Evolutionary conservation across 2,329 filamentous ascomycete genomes (phyloP), one percentile per base, ranked within the genome.

Genomic region (Ceratocystis colombiana): DNA sequence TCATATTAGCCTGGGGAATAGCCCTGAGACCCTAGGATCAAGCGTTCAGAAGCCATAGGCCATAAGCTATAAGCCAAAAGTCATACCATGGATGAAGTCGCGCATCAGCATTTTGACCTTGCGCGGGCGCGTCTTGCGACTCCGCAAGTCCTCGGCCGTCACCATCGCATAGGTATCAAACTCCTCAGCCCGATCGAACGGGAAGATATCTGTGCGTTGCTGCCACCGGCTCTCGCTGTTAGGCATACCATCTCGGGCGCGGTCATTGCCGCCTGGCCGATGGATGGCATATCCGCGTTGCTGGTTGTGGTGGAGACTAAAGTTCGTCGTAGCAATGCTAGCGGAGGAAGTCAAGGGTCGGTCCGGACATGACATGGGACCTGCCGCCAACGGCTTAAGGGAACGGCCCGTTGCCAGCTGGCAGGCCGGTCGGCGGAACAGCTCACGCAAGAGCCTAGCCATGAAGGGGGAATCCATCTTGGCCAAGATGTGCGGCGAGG

Each of bases 101-200:
- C 95, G 84, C 74, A 95, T 89, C 73, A 96, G 78, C 94, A 99
- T 99, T 83, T 96, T 96, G 70, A 96, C 92, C 75, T 88, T 83
- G 73, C 84, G 84, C 57, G 94, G 94, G 72, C 94, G 81, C 73
- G 96, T 87, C 64, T 79, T 86, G 65, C 88, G 82, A 70, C 76
- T 79, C 70, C 87, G 86, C 70, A 99, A 78, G 69, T 90, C 86
- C 70, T 88, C 82, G n/a, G 90, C 84, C 7, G 91, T 96, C 62
- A 99, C 88, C 73, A 88, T 85, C 0, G 94, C 92, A 73, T 90
- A 96, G 72, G 84, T 81, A 68, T 85, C 82, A 74, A 92, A 92
- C 75, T 97, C 92, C 61, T 89, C 85, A 1, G 82, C 81, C 75
- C 90, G 87, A 73, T 99, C 90, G 66, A 82, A 79, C 0, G 89